These are phyloP conservation scores for Saccharum spontaneum DNA, from an alignment of 176 grass and related monocot genomes.

Conservation along the genomic window DNA sequence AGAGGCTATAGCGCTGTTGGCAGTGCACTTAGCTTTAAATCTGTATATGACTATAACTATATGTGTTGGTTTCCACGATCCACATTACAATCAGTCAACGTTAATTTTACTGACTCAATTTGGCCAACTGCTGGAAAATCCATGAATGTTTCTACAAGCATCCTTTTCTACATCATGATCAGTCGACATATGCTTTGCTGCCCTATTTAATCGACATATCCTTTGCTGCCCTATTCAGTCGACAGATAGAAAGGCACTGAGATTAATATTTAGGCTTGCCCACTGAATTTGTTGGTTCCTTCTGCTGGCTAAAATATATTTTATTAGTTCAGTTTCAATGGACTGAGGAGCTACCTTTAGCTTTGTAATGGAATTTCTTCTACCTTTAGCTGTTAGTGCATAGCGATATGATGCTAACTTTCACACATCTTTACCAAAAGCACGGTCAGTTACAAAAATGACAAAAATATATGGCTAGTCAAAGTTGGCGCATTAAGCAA, in stretches of 20 bases:
- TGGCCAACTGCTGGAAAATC: constrained; percentile 13
- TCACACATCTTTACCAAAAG: constrained; percentile 33
- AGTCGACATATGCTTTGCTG: not conserved
- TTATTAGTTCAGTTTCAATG: constrained; percentile 19
- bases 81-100: not conserved
- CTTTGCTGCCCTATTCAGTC: not conserved
- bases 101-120: not conserved
- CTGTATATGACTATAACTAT: not conserved
- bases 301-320: constrained; percentile 17
- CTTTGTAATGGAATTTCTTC: constrained; percentile 21
- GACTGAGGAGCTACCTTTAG: constrained; percentile 20
- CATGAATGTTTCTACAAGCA: not conserved
- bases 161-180: not conserved
- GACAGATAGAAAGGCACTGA: constrained; percentile 10
- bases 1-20: not conserved
- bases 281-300: constrained; percentile 26
- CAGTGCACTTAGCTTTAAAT: constrained; percentile 6
- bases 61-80: not conserved
- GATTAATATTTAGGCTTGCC: not conserved
- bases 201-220: constrained; percentile 3
- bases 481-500: constrained; percentile 27
- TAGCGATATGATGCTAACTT: constrained; percentile 16
- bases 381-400: constrained; percentile 24
- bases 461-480: constrained; percentile 10
- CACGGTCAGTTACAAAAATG: constrained; percentile 9